Evolutionary conservation across 2,329 filamentous ascomycete genomes (phyloP), one percentile per base, ranked within the genome.

Genomic region (Monilinia aucupariae): DNA sequence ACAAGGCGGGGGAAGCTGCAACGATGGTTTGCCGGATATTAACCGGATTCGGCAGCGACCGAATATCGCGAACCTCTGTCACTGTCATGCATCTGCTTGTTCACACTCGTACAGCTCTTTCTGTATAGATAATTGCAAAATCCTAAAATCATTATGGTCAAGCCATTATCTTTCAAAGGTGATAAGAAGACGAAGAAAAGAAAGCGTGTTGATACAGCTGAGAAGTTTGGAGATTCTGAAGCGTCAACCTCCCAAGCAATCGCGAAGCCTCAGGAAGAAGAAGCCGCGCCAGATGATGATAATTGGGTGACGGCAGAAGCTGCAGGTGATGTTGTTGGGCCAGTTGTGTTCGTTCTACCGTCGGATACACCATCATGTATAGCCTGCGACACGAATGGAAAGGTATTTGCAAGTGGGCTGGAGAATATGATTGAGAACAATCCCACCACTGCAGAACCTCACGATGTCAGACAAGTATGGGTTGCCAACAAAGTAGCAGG

Each of bases 401-500:
- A 89, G 72, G 88, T 97, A 20, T 99, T 96, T 75, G 82, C 90
- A 6, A 86, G 89, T 69, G 78, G 82, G 17, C 79, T 99, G 56
- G 91, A 96, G 79, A 97, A 97, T 74, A 87, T 96, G 43, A 83
- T 96, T 65, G 92, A 97, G 63, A 86, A 81, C 32, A 89, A 96
- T 73, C 84, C 90, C 3, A 75, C 82, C n/a, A 96, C 86, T 6
- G 91, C 93, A 10, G 94, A 99, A 77, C 94, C 94, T 56, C 92
- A 97, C 75, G 92, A 97, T 75, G 92, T 97, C 65, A 82, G 93
- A 65, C 92, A 97, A 78, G 94, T 99, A 20, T 99, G 93, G 90
- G 85, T 97, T 68, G 91, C 90, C 65, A 96, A 89, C 70, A 84
- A 83, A 68, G 87, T 97, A 15, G 84, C 88, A 0, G 93, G 93